Percentiles rank a stretch among this genome's conserved stretches.
Conservation (phyloP, 2,329 filamentous ascomycete genomes). For the Dactylonectria estremocensis region DNA sequence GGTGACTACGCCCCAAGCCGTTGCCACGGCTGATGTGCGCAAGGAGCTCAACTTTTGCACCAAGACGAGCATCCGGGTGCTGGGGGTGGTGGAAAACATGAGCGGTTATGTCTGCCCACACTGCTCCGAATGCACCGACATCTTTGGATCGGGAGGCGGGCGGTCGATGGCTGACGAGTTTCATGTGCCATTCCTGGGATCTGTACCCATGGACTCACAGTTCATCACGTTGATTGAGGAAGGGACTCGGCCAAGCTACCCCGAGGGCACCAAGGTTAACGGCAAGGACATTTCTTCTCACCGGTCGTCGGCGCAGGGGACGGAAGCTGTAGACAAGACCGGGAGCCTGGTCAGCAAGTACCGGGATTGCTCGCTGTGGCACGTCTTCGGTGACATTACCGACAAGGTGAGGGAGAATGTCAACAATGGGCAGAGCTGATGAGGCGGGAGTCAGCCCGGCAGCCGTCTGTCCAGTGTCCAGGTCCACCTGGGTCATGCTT, state of each 20-base stretch:
- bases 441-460: constrained; percentile 16
- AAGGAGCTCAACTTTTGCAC: constrained; percentile 95
- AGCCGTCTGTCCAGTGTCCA: neutral
- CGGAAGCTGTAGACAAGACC: constrained; percentile 44
- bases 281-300: constrained; percentile 66
- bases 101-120: constrained; percentile 88
- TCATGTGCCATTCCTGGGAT: constrained; percentile 85
- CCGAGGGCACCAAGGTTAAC: constrained; percentile 75
- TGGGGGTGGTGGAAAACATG: constrained; percentile 99
- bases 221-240: constrained; percentile 92
- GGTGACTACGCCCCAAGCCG: constrained; percentile 95
- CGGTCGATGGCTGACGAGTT: constrained; percentile 92
- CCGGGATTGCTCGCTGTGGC: constrained; percentile 77
- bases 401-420: constrained; percentile 55
- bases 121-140: constrained; percentile 89
- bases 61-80: constrained; percentile 83
- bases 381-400: constrained; percentile 78
- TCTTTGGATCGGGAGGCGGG: constrained; percentile 94
- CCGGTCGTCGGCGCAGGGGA: neutral
- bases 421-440: constrained; percentile 27
- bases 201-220: constrained; percentile 92
- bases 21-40: constrained; percentile 92
- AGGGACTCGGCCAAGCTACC: constrained; percentile 75
- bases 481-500: neutral
- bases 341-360: constrained; percentile 79